Percentiles rank a stretch among this genome's conserved stretches.
Conservation (phyloP, 768 basidiomycete species). For the Termitomyces sp. region DNA sequence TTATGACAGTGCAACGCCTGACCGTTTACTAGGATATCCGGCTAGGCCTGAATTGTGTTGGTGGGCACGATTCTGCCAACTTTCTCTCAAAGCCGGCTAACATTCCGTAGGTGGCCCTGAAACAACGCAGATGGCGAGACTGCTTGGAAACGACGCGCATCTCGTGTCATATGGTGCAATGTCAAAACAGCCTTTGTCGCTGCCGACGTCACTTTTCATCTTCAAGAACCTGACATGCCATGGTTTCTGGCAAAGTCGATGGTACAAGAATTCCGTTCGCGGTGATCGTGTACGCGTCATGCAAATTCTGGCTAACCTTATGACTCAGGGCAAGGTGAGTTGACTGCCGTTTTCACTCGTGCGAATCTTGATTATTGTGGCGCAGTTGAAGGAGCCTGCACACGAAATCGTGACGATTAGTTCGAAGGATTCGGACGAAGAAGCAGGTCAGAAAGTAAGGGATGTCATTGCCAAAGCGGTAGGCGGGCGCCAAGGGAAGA, state of each 20-base stretch:
- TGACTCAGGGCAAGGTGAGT: conserved; percentile 52
- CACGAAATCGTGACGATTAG: conserved; percentile 65
- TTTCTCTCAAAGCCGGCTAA: not conserved
- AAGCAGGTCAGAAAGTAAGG: conserved; percentile 45
- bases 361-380: not conserved
- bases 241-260: conserved; percentile 79
- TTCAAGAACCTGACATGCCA: conserved; percentile 78
- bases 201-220: conserved; percentile 80
- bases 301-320: conserved; percentile 48
- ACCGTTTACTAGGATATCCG: conserved; percentile 30
- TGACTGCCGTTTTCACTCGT: not conserved
- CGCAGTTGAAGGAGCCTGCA: conserved; percentile 63
- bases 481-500: conserved; percentile 39
- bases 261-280: conserved; percentile 54
- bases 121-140: conserved; percentile 66
- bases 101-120: conserved; percentile 50
- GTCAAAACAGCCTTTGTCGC: conserved; percentile 76
- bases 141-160: conserved; percentile 66
- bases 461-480: conserved; percentile 42
- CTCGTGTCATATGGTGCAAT: conserved; percentile 90
- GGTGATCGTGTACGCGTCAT: conserved; percentile 54
- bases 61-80: conserved; percentile 24
- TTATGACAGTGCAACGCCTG: not conserved
- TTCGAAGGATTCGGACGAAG: conserved; percentile 33
- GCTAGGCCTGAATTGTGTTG: conserved; percentile 52